These are phyloP conservation scores for Fusarium mundagurra DNA, from an alignment of 2,329 filamentous ascomycete species.

Conservation along the genomic window DNA sequence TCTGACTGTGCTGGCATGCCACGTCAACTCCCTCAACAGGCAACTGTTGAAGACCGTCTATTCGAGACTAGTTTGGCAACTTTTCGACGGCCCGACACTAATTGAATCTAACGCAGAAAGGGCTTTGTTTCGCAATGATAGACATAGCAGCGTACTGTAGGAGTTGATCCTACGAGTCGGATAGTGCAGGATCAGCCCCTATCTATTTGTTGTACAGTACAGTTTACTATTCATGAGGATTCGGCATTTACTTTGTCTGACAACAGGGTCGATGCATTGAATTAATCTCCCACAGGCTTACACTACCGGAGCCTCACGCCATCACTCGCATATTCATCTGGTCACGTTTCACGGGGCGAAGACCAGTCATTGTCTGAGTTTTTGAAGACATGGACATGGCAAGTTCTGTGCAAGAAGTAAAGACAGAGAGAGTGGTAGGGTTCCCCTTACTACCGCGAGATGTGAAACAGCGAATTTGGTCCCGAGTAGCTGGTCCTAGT, in stretches of 20 bases:
- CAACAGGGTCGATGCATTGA: constrained; percentile 19
- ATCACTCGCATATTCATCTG: constrained; percentile 40
- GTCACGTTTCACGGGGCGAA: constrained; percentile 40
- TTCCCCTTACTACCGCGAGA: constrained; percentile 14
- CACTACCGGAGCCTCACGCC: constrained; percentile 31
- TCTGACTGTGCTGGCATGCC: constrained; percentile 37
- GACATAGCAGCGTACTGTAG: background rate
- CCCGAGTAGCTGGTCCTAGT: constrained; percentile 40
- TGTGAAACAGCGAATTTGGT: constrained; percentile 34
- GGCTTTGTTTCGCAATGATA: constrained; percentile 29
- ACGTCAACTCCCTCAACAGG: constrained; percentile 35
- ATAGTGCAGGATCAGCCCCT: constrained; percentile 7
- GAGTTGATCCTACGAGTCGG: constrained; percentile 4
- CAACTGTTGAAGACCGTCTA: constrained; percentile 29
- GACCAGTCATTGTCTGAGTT: constrained; percentile 18
- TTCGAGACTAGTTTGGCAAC: constrained; percentile 10
- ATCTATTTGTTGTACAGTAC: background rate
- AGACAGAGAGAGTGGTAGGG: background rate
- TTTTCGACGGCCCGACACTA: constrained; percentile 15
- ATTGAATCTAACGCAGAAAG: constrained; percentile 2
- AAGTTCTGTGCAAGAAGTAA: constrained; percentile 3
- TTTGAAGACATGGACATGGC: constrained; percentile 21
- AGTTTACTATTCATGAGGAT: background rate
- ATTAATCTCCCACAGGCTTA: constrained; percentile 39
- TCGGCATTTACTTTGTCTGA: constrained; percentile 1